Conservation (phyloP, 2,329 filamentous ascomycete genomes). For the Pyrenophora tritici-repentis region DNA sequence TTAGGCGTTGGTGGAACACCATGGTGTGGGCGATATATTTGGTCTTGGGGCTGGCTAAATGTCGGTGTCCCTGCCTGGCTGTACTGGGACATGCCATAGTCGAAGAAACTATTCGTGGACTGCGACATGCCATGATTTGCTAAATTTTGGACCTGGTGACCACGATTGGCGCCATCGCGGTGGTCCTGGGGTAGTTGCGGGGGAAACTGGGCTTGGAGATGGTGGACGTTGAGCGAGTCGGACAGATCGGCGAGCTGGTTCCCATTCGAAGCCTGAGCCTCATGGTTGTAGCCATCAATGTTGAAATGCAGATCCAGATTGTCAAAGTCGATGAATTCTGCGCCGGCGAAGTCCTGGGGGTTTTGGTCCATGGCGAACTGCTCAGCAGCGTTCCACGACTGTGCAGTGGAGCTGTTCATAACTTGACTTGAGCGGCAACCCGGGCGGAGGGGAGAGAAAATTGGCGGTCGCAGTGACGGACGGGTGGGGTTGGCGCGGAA, state of each 20-base stretch:
- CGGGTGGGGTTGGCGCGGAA: slow-evolving; percentile 12
- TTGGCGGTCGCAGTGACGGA: slow-evolving; percentile 12
- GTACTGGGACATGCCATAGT: slow-evolving; percentile 41
- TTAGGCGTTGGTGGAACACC: slow-evolving; percentile 80
- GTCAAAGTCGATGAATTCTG: slow-evolving; percentile 50
- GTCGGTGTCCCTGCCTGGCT: slow-evolving; percentile 44
- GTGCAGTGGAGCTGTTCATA: slow-evolving; percentile 40
- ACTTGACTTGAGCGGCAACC: slow-evolving; percentile 27
- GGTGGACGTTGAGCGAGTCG: slow-evolving; percentile 41
- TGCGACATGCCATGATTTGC: slow-evolving; percentile 27
- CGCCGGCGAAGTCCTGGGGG: slow-evolving; percentile 50
- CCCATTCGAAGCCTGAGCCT: slow-evolving; percentile 23
- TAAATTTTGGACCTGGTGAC: slow-evolving; percentile 21
- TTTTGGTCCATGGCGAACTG: slow-evolving; percentile 49
- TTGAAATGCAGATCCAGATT: slow-evolving; percentile 40
- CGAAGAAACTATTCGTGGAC: slow-evolving; percentile 38
- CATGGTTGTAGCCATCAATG: slow-evolving; percentile 33
- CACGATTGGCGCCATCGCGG: slow-evolving; percentile 25
- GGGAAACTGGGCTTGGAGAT: slow-evolving; percentile 39
- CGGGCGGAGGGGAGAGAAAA: slow-evolving; percentile 13
- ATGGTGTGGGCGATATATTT: slow-evolving; percentile 56
- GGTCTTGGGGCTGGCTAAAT: slow-evolving; percentile 50
- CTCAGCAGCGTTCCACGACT: slow-evolving; percentile 48
- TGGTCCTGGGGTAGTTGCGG: slow-evolving; percentile 34
- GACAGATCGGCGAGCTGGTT: slow-evolving; percentile 40